These are phyloP conservation scores for Teunomyces aglyptinius DNA, from an alignment of 805 yeast genomes.

Conservation along the genomic window DNA sequence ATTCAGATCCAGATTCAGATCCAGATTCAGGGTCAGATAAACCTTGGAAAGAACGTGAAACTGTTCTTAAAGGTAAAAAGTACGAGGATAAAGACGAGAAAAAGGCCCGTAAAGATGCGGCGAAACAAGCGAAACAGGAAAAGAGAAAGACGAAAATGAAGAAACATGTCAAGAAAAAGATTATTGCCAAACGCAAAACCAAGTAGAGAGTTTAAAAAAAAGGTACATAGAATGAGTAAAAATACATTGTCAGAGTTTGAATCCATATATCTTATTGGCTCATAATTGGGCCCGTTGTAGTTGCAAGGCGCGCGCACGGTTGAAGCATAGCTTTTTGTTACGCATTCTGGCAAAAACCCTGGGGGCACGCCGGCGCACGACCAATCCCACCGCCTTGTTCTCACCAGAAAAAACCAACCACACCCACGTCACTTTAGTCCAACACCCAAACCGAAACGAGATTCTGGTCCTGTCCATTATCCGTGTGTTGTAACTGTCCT, in stretches of 20 bases:
- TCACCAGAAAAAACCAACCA: slow-evolving; percentile 2
- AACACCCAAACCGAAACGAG: background rate
- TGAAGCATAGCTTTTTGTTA: background rate
- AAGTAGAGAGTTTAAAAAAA: background rate
- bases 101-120: slow-evolving; percentile 68
- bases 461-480: background rate
- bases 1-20: slow-evolving; percentile 18
- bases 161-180: slow-evolving; percentile 76
- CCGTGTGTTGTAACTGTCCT: background rate
- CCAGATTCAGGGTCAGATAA: slow-evolving; percentile 26
- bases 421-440: background rate
- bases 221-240: too few species aligned
- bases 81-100: slow-evolving; percentile 76
- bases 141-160: slow-evolving; percentile 80
- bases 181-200: slow-evolving; percentile 48
- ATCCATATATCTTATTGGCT: background rate
- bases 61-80: slow-evolving; percentile 65
- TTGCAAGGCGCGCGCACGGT: too few species aligned
- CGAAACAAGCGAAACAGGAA: slow-evolving; percentile 76
- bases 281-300: too few species aligned
- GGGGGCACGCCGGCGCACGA: background rate
- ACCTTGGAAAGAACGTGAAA: slow-evolving; percentile 42
- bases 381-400: background rate
- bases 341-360: background rate
- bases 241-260: too few species aligned